These are phyloP conservation scores for Ascochyta koolunga DNA, from an alignment of 2,329 filamentous ascomycete species.

Conservation along the genomic window DNA sequence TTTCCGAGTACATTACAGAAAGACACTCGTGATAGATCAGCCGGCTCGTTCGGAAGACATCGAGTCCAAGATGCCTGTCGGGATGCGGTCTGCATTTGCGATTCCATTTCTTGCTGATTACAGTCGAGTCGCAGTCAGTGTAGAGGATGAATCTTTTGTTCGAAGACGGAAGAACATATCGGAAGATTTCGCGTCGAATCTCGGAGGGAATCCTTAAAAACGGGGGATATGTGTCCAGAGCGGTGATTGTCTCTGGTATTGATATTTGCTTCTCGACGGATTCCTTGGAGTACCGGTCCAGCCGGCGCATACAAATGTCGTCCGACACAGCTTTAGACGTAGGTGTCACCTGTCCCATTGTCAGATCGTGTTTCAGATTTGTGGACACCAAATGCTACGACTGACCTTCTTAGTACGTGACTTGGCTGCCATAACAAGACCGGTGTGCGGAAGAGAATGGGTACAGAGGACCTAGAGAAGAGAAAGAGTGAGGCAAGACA, in stretches of 20 bases:
- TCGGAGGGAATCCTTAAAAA: conserved; percentile 48
- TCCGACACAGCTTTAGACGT: conserved; percentile 31
- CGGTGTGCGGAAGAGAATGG: neutral
- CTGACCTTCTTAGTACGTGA: conserved; percentile 45
- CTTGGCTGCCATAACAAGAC: conserved; percentile 40
- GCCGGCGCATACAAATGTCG: conserved; percentile 34
- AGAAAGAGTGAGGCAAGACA: neutral
- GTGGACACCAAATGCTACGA: conserved; percentile 11
- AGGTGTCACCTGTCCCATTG: conserved; percentile 34
- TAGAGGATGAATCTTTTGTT: conserved; percentile 54
- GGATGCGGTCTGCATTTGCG: conserved; percentile 43
- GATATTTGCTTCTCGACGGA: conserved; percentile 45
- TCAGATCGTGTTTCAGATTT: conserved; percentile 23
- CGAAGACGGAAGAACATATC: conserved; percentile 46
- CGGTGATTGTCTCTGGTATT: conserved; percentile 46
- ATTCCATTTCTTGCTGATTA: conserved; percentile 48
- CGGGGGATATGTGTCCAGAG: conserved; percentile 44
- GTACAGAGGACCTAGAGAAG: conserved; percentile 1
- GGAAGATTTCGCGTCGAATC: conserved; percentile 47
- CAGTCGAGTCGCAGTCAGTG: conserved; percentile 50
- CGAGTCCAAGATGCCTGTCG: conserved; percentile 41
- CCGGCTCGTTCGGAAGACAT: conserved; percentile 46
- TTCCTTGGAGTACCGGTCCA: conserved; percentile 35
- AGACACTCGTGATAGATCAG: conserved; percentile 49
- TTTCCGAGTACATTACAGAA: conserved; percentile 48